These are phyloP conservation scores for Geotrichum fermentans DNA, from an alignment of 1,139 yeast genomes.

Conservation along the genomic window DNA sequence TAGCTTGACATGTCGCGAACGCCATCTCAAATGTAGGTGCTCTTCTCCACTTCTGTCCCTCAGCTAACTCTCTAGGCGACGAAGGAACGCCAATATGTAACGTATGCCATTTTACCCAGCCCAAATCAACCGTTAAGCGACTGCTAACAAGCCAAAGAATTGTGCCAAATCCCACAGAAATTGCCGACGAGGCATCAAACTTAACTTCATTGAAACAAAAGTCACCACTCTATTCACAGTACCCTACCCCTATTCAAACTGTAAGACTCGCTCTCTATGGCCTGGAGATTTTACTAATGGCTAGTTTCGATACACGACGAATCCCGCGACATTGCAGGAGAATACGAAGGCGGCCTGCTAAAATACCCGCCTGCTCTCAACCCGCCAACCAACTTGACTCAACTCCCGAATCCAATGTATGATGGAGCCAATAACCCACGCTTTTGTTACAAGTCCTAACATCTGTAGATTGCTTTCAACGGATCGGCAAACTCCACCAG, in stretches of 20 bases:
- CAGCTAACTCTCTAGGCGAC: conserved; percentile 14
- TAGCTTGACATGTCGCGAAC: conserved; percentile 22
- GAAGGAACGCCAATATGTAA: conserved; percentile 20
- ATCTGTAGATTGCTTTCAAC: not conserved
- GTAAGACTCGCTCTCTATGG: not conserved
- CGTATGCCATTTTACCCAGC: conserved; percentile 5
- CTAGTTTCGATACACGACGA: conserved; percentile 21
- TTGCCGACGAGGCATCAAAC: conserved; percentile 22
- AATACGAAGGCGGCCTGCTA: conserved; percentile 20
- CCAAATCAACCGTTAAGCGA: not conserved
- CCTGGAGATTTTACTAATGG: not conserved
- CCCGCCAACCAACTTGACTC: not conserved
- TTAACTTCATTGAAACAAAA: conserved; percentile 22
- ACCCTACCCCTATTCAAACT: conserved; percentile 7
- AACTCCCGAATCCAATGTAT: no score
- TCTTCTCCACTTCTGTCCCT: not conserved
- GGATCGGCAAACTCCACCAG: not conserved
- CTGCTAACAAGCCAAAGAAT: conserved; percentile 9
- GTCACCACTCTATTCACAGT: conserved; percentile 18
- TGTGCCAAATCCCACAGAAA: conserved; percentile 20
- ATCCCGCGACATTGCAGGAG: conserved; percentile 22
- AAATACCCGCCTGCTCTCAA: conserved; percentile 13
- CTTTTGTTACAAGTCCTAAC: not conserved
- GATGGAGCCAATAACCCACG: not conserved
- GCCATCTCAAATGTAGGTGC: conserved; percentile 21